Conservation (phyloP, 805 yeast species). For the Candida koratica region DNA sequence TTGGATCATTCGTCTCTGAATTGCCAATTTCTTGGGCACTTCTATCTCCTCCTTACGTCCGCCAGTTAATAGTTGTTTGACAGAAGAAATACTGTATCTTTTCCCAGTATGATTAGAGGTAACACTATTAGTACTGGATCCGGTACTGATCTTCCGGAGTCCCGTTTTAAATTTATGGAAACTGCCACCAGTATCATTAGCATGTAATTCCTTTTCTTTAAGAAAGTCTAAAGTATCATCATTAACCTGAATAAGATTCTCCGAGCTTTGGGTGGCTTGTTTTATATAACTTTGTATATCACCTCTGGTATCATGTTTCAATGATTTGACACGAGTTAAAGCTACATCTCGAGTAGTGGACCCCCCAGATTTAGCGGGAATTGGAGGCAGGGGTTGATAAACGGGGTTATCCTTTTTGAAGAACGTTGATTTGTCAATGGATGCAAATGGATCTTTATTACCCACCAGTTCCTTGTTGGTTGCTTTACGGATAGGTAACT, state of each 20-base stretch:
- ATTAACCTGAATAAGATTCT: slow-evolving; percentile 19
- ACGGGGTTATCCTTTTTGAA: neutral
- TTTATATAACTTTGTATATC: slow-evolving; percentile 32
- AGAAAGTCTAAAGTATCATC: slow-evolving; percentile 36
- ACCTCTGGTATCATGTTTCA: slow-evolving; percentile 14
- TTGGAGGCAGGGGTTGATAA: slow-evolving; percentile 4
- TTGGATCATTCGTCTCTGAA: slow-evolving; percentile 54
- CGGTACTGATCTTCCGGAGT: slow-evolving; percentile 39
- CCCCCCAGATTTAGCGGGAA: neutral
- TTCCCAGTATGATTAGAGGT: slow-evolving; percentile 20
- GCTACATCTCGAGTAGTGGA: too few relatives aligned
- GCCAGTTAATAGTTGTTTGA: slow-evolving; percentile 30
- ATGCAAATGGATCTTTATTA: slow-evolving; percentile 38
- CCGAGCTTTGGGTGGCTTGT: slow-evolving; percentile 27
- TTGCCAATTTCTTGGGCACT: slow-evolving; percentile 29
- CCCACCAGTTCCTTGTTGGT: slow-evolving; percentile 27
- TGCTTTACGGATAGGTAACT: slow-evolving; percentile 6
- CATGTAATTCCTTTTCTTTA: slow-evolving; percentile 24
- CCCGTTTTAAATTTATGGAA: slow-evolving; percentile 30
- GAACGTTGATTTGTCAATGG: slow-evolving; percentile 37
- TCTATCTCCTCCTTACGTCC: slow-evolving; percentile 10
- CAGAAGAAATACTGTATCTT: slow-evolving; percentile 27
- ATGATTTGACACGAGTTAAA: neutral
- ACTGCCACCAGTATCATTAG: slow-evolving; percentile 38
- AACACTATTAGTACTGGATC: slow-evolving; percentile 18